Percentiles rank a stretch among this genome's conserved stretches.
phyloP scores from a whole-genome alignment of 2,329 filamentous ascomycete species.

The Cladorrhinum sp. region DNA sequence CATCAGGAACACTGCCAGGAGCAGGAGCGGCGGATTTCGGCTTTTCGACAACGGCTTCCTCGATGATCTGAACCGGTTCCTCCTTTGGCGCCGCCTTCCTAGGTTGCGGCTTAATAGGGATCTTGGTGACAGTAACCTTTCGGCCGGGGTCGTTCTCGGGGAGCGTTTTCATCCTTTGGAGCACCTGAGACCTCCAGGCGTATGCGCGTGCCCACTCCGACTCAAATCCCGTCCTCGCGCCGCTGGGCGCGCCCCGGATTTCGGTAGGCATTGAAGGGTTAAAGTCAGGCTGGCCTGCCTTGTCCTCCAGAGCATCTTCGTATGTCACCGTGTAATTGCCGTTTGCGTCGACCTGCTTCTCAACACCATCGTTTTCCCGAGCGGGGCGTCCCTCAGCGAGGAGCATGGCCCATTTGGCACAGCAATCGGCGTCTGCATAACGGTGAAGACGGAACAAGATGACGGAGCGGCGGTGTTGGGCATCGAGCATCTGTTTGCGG shows the following conservation, averaged over 20 bases:
- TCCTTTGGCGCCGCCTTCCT: constrained; percentile 26
- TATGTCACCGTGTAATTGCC: constrained; percentile 47
- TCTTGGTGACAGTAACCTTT: constrained; percentile 41
- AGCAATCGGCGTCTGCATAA: constrained; percentile 71
- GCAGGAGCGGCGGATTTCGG: constrained; percentile 7
- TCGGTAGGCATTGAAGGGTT: neutral
- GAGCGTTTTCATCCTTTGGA: constrained; percentile 44
- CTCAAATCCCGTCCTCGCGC: constrained; percentile 24
- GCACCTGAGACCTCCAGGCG: constrained; percentile 46
- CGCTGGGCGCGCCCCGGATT: too few species aligned
- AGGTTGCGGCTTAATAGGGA: constrained; percentile 31
- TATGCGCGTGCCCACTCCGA: constrained; percentile 41
- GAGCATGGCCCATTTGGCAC: constrained; percentile 58
- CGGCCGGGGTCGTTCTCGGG: constrained; percentile 44
- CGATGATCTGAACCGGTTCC: constrained; percentile 1
- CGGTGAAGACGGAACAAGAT: constrained; percentile 66
- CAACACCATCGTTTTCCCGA: constrained; percentile 37
- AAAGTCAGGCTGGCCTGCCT: constrained; percentile 24
- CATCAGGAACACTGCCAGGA: constrained; percentile 22
- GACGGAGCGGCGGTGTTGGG: constrained; percentile 76
- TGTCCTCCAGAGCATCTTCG: constrained; percentile 31
- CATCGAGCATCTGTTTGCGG: constrained; percentile 72
- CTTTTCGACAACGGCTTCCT: constrained; percentile 10
- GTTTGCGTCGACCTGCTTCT: constrained; percentile 39
- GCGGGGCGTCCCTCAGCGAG: constrained; percentile 39